Evolutionary conservation across 305 asterid species (phyloP).

Genomic region (Fraxinus platypoda): DNA sequence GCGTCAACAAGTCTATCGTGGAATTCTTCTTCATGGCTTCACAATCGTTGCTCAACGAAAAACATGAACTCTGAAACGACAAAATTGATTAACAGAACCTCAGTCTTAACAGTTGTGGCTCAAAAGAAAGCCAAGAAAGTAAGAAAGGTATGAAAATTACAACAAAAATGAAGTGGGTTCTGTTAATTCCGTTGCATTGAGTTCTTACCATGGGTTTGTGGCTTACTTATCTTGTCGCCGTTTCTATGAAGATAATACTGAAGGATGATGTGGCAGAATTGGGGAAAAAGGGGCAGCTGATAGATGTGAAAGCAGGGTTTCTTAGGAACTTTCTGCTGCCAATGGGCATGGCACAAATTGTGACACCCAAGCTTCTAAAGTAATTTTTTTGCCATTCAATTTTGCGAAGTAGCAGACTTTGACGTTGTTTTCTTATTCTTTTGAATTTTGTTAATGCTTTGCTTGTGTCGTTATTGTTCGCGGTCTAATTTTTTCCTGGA

Average conservation of each 20-base stretch:
- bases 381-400: conserved; percentile 28
- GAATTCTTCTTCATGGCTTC: conserved; percentile 70
- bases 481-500: background rate
- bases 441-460: background rate
- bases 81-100: conserved; percentile 29
- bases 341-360: conserved; percentile 74
- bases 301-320: conserved; percentile 87
- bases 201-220: background rate
- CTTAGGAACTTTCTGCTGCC: conserved; percentile 74
- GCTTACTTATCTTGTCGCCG: background rate
- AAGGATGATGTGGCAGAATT: conserved; percentile 74
- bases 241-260: conserved; percentile 59
- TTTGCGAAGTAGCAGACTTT: background rate
- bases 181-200: conserved; percentile 6
- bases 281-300: conserved; percentile 85
- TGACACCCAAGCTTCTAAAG: conserved; percentile 76
- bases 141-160: conserved; percentile 52
- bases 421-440: background rate
- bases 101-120: conserved; percentile 54
- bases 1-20: conserved; percentile 68
- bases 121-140: conserved; percentile 75
- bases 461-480: background rate
- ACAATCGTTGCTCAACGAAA: conserved; percentile 39
- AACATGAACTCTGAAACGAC: conserved; percentile 30
- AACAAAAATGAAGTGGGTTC: background rate